Evolutionary conservation across 768 basidiomycete species (phyloP).

Genomic region (Dentipellis sp.): DNA sequence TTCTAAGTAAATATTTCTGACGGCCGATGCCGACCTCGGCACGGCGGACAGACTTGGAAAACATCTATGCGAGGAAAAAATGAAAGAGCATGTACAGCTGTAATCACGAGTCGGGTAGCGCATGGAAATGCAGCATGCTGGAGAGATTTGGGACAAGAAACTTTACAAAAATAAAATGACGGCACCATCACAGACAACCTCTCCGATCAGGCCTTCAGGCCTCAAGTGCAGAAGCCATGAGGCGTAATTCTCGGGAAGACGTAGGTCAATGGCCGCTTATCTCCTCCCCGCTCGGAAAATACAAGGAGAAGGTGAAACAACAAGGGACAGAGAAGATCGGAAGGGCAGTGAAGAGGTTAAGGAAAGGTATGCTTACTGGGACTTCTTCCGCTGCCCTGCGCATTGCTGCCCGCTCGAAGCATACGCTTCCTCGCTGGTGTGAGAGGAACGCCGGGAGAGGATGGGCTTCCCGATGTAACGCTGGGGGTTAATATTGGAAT

Average conservation of each 20-base stretch:
- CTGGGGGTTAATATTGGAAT: neutral
- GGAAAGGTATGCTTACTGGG: constrained; percentile 8
- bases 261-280: too few relatives aligned
- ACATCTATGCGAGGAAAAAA: neutral
- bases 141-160: too few relatives aligned
- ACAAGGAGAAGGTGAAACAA: neutral
- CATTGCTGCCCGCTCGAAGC: constrained; percentile 3
- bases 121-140: too few relatives aligned
- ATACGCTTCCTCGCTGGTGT: constrained; percentile 8
- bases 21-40: neutral
- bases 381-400: constrained; percentile 6
- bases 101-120: neutral
- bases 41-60: neutral
- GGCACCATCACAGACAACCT: too few relatives aligned
- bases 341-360: too few relatives aligned
- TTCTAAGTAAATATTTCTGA: neutral
- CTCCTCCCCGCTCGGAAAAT: neutral
- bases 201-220: too few relatives aligned
- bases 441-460: constrained; percentile 9
- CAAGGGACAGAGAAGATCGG: neutral
- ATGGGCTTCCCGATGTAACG: constrained; percentile 1
- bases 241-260: neutral
- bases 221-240: neutral
- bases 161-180: too few relatives aligned
- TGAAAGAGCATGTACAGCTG: neutral